Conservation (phyloP, 1,284 basidiomycete genomes). For the Sporisorium scitamineum region DNA sequence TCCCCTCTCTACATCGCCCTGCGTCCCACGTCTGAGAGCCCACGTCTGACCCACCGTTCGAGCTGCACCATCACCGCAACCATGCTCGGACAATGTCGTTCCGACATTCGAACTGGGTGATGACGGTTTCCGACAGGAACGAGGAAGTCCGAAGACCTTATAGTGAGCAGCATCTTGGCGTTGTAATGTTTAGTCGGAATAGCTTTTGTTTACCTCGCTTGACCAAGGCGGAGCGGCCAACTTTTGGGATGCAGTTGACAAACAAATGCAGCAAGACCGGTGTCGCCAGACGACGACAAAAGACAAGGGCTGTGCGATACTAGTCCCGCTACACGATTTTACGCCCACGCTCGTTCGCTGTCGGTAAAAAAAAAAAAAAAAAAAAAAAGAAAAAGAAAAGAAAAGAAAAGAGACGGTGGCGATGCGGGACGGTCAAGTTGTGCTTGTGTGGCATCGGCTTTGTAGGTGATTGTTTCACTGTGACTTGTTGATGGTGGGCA, state of each 20-base stretch:
- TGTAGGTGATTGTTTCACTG: not conserved
- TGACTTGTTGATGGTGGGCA: not conserved
- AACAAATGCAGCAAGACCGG: not conserved
- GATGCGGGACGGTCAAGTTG: not conserved
- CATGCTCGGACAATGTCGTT: too few species aligned
- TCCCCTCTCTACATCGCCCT: too few species aligned
- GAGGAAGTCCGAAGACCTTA: not conserved
- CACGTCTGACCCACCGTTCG: too few species aligned
- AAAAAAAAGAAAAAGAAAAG: not conserved
- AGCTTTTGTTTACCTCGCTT: not conserved
- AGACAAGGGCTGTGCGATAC: too few species aligned
- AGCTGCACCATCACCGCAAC: too few species aligned
- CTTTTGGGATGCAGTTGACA: not conserved
- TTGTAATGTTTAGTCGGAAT: not conserved
- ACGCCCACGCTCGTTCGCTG: not conserved
- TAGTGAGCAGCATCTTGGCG: not conserved
- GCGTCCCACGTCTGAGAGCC: too few species aligned
- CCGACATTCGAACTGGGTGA: too few species aligned
- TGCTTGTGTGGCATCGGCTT: too few species aligned
- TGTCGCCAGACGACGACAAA: not conserved
- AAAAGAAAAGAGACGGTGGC: not conserved
- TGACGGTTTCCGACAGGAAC: too few species aligned
- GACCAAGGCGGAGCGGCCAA: not conserved
- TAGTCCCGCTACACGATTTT: not conserved
- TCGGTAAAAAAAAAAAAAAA: not conserved